Base-by-base conservation (phyloP, 305 asterid genomes). In the Plantago rigida region DNA sequence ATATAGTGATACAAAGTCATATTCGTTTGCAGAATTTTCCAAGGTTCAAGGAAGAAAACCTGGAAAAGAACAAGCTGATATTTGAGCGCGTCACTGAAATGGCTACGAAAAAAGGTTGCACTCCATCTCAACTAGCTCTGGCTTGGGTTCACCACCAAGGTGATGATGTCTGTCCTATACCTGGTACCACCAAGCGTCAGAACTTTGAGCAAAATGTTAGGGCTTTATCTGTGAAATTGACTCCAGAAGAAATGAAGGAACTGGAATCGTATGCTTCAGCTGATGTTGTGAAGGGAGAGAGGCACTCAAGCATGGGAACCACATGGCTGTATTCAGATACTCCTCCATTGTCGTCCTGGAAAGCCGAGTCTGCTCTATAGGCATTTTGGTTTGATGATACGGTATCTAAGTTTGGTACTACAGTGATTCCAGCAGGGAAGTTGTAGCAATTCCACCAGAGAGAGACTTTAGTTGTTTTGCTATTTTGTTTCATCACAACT, bases 131-230 rank as follows among this genome's bases (percentile, higher is more conserved):
- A 13, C 65, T 75, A 17, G 81, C 83, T 67, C 59, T 78, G 47
- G 79, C 83, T 41, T 78, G 81, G 83, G 76, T 68, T 42, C 78
- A 68, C 57, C 84, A 73, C 58, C 72, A 66, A 62, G 84, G 79
- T 15, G 65, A 62, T 26, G 79, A 79, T 60, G 84, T 79, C 3
- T 47, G 52, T 45, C 84, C 84, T 0, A 72, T 79, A 46, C 84
- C 82, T 0, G 82, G 84, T 10, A 77, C 85, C 41, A 77, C 80
- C 3, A 80, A 77, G 73, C 64, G 74, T 13, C 71, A 62, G 7
- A 78, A 81, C 74, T 73, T 81, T 46, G 47, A 73, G 31, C 67
- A 72, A 52, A 78, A 81, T 3, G 14, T 78, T 2, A 50, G 60
- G 15, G 79, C 84, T 29, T 46, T 68, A 6, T 71, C 71, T 0